These are phyloP conservation scores for Umbelopsis vinacea DNA, from an alignment of 192 early-diverging fungal species.

Conservation along the genomic window DNA sequence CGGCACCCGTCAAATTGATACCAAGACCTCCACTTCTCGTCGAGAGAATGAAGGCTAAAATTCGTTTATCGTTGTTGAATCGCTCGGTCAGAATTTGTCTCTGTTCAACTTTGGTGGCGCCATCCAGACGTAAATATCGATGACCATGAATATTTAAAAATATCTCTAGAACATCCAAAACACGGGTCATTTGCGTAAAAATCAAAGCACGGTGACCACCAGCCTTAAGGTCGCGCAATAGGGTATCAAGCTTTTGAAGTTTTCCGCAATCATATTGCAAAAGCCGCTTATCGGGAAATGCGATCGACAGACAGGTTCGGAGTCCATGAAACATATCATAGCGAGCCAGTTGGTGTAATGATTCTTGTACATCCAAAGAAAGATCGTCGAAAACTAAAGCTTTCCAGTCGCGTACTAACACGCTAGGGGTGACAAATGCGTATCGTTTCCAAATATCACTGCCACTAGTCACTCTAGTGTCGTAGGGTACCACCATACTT, in stretches of 20 bases:
- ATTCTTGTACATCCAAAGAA: slow-evolving; percentile 30
- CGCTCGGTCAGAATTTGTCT: slow-evolving; percentile 61
- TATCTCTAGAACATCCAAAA: slow-evolving; percentile 65
- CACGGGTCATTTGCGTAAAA: slow-evolving; percentile 74
- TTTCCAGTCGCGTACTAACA: slow-evolving; percentile 38
- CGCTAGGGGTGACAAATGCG: slow-evolving; percentile 63
- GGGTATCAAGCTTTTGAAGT: slow-evolving; percentile 61
- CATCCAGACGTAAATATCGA: slow-evolving; percentile 64
- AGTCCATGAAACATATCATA: slow-evolving; percentile 64
- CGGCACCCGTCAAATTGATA: slow-evolving; percentile 78
- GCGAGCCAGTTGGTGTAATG: slow-evolving; percentile 30
- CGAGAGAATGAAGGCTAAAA: slow-evolving; percentile 62
- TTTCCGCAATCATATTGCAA: slow-evolving; percentile 88
- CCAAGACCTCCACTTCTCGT: slow-evolving; percentile 78
- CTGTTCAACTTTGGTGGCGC: slow-evolving; percentile 62
- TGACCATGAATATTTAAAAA: slow-evolving; percentile 73
- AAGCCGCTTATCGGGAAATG: slow-evolving; percentile 83
- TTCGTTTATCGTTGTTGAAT: slow-evolving; percentile 62
- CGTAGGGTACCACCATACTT: slow-evolving; percentile 42
- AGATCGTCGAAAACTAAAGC: slow-evolving; percentile 15
- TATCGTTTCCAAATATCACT: slow-evolving; percentile 57
- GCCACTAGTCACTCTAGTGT: slow-evolving; percentile 37
- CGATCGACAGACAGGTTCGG: slow-evolving; percentile 67
- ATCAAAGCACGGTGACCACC: slow-evolving; percentile 66
- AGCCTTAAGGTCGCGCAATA: slow-evolving; percentile 58